phyloP scores from a whole-genome alignment of 1,284 basidiomycete genomes.

The Irpex sp. region DNA sequence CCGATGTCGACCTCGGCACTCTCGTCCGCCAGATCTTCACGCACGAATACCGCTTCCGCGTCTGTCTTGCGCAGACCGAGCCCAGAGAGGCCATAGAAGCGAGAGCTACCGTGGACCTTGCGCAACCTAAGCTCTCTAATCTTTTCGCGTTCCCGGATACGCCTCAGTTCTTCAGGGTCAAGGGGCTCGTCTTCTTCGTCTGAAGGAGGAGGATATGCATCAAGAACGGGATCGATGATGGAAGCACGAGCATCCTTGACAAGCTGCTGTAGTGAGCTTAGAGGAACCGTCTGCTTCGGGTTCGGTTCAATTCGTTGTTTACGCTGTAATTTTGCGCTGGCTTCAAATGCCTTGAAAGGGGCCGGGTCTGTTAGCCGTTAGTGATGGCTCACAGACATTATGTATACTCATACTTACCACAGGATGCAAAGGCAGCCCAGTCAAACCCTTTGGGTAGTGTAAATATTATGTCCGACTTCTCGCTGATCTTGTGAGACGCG shows the following conservation, averaged over 20 bases:
- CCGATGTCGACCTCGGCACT: constrained; percentile 55
- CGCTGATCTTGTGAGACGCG: constrained; percentile 38
- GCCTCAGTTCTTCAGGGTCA: constrained; percentile 37
- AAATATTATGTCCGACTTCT: constrained; percentile 35
- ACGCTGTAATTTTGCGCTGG: constrained; percentile 21
- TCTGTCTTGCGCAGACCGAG: constrained; percentile 22
- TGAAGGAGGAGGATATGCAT: constrained; percentile 32
- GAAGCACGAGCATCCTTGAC: constrained; percentile 49
- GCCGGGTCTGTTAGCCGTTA: constrained; percentile 30
- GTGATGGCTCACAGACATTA: background rate
- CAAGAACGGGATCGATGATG: constrained; percentile 61
- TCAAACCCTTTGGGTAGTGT: constrained; percentile 41
- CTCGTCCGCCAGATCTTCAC: constrained; percentile 55
- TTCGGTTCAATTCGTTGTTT: constrained; percentile 34
- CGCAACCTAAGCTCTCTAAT: constrained; percentile 54
- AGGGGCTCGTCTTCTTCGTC: constrained; percentile 38
- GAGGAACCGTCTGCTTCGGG: constrained; percentile 37
- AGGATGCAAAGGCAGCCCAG: constrained; percentile 46
- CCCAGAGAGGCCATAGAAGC: constrained; percentile 25
- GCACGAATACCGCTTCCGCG: constrained; percentile 43
- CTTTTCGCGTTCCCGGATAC: constrained; percentile 46
- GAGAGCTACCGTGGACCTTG: constrained; percentile 32
- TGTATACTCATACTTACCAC: constrained; percentile 33
- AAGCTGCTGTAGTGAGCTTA: constrained; percentile 59
- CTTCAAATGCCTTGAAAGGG: constrained; percentile 41